Evolutionary conservation across 1,284 basidiomycete genomes (phyloP).

Genomic region (Mrakiaceae sp.): DNA sequence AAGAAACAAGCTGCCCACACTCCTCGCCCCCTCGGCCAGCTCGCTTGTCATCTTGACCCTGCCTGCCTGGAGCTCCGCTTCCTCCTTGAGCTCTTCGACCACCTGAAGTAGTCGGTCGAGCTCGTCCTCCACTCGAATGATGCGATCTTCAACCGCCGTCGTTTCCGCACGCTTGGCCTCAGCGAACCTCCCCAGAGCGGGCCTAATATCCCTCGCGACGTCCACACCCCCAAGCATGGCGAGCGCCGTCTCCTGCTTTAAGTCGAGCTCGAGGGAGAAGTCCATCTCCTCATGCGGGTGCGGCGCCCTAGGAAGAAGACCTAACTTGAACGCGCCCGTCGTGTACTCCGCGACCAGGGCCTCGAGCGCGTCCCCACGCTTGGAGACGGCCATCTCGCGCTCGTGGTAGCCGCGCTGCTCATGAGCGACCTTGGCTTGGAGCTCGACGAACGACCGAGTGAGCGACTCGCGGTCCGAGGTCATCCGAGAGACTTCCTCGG

Average conservation of each 20-base stretch:
- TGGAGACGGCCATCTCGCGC: slow-evolving; percentile 64
- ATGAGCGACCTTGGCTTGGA: slow-evolving; percentile 60
- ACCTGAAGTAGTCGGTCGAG: slow-evolving; percentile 49
- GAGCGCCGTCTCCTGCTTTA: slow-evolving; percentile 53
- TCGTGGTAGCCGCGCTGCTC: slow-evolving; percentile 56
- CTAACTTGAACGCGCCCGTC: slow-evolving; percentile 56
- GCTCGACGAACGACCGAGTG: slow-evolving; percentile 55
- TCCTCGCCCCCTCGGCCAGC: slow-evolving; percentile 63
- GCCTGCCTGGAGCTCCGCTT: slow-evolving; percentile 52
- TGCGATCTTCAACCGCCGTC: slow-evolving; percentile 56
- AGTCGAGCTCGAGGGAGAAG: slow-evolving; percentile 61
- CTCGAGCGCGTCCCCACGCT: slow-evolving; percentile 63
- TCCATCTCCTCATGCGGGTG: slow-evolving; percentile 57
- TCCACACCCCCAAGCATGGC: slow-evolving; percentile 51
- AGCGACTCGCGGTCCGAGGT: slow-evolving; percentile 69
- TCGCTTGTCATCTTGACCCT: slow-evolving; percentile 37
- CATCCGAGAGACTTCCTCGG: slow-evolving; percentile 76
- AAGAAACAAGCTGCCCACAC: slow-evolving; percentile 41
- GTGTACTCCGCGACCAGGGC: slow-evolving; percentile 64
- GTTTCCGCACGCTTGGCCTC: slow-evolving; percentile 56
- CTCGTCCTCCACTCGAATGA: slow-evolving; percentile 63
- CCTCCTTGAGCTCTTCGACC: slow-evolving; percentile 44
- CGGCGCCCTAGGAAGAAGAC: slow-evolving; percentile 48
- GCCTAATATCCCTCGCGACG: slow-evolving; percentile 56
- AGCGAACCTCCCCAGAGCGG: slow-evolving; percentile 54